Base-by-base conservation (phyloP, 345 rosid genomes). In the Syzygium jambos region DNA sequence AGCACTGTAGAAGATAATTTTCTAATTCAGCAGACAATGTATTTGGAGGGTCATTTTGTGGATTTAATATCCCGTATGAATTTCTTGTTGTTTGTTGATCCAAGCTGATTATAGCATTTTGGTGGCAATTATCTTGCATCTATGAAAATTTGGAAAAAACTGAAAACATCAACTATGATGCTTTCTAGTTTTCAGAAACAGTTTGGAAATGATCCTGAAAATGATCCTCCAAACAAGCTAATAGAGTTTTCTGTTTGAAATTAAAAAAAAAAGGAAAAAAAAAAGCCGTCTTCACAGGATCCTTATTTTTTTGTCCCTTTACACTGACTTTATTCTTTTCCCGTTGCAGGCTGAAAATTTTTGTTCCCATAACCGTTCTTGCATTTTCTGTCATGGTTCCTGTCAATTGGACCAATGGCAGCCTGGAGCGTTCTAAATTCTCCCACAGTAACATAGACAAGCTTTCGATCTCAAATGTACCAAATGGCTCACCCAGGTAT, bases 381-480 rank as follows among this genome's bases (percentile, higher is more conserved):
- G 98, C 98, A 82, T 93, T 97, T 87, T 38, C 95, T 0, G 89
- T 97, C 83, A 92, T 93, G 94, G 94, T 97, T 41, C 99, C 99
- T 9, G 97, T 97, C 85, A 95, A 96, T 88, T 96, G 98, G 98
- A 97, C 97, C 5, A 95, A 95, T 78, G 87, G 61, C 86, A 95
- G 96, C 86, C 89, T 96, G 84, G 91, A 94, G 92, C 91, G n/a
- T 77, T 90, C 95, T 17, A 90, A 92, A 51, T 85, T 95, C 55
- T 93, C 94, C 80, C 93, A 91, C 89, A 95, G 98, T 86, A 90
- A 95, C 84, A 91, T 97, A 29, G 99, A 97, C 92, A 93, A 92
- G 91, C 95, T 96, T 82, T 97, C 99, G 87, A 95, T 97, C 89
- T 97, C 98, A 73, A 97, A 97, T 88, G 91, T 97, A 90, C 98